Base-by-base conservation (phyloP, 306 rosid genomes). In the Cercis canadensis region DNA sequence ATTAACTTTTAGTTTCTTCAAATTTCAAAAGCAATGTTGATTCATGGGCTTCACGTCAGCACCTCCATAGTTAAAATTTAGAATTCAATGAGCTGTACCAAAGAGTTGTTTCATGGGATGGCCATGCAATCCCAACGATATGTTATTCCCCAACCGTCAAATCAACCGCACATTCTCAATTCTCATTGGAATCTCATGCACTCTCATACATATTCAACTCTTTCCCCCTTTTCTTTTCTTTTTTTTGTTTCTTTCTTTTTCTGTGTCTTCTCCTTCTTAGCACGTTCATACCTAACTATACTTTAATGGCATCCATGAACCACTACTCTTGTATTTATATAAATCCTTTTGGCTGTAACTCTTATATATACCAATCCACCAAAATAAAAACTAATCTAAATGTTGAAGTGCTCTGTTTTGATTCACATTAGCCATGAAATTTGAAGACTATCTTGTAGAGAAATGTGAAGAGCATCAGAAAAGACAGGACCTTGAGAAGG, bases 361-460 rank as follows among this genome's bases (percentile, higher is more conserved):
- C 40, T 44, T 31, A 66, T 57, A 33, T 29, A 41, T 40, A 60
- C 62, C 44, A 52, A 70, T 43, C 13, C 49, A 43, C 4, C 13
- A 4, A 12, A 10, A 41, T 11, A 36, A 24, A 14, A 49, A 34
- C 5, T 18, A 19, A 74, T 32, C 49, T 56, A 16, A 11, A 41
- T 29, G 62, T 80, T 74, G 49, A 75, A 36, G 67, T 62, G 55
- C 7, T 29, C 9, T 18, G n/a, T 18, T 70, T 49, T 4, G 32
- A 43, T 71, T 69, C 73, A 15, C 7, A 8, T 21, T 11, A 40
- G 78, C 41, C 36, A 90, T 94, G 98, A 94, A 94, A 84, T 91
- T 94, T 52, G 89, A 90, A 67, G 89, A 90, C 67, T 76, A 90
- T 59, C 96, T 89, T 44, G 80, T 81, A 86, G 81, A 87, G 61